Evolutionary conservation across 1,284 basidiomycete species (phyloP), one percentile per base, ranked within the genome.

Genomic region (Cutaneotrichosporon cavernicola): DNA sequence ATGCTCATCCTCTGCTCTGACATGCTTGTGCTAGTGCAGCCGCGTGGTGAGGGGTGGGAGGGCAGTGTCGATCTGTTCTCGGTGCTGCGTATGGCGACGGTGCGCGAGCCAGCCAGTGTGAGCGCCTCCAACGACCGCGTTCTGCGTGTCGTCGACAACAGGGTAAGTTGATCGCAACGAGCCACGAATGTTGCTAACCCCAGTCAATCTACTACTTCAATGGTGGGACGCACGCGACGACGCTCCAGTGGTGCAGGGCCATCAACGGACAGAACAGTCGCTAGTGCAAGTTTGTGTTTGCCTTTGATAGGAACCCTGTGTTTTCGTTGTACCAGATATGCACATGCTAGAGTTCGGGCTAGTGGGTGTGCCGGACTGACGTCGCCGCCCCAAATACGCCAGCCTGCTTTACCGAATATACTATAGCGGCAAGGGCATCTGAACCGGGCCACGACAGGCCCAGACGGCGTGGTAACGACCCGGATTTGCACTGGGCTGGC

Each of bases 181-280:
- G 22, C 11, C 13, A 47, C 31, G 26, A 68, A 36, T 9, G 9
- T 13, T 8, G 47, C 58, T 59, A 16, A 30, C 7, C 50, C 52
- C 63, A 79, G 81, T 92, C 92, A 8, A 92, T 97, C 69, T 83
- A 96, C 62, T 97, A 97, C 80, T 92, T 97, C 73, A 90, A 91
- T 74, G 90, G 90, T 55, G 87, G 89, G 32, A 88, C 89, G 11
- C 86, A 89, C 32, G 89, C 88, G 60, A 89, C 91, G 67, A 90
- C 91, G 34, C 78, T 93, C 72, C 91, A 89, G 70, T 96, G 92
- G 92, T 92, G 89, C 82, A 65, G 77, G 58, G 77, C 76, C 0
- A 80, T 81, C 73, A 81, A 81, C 65, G 63, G 64, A 34, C 69
- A 70, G 60, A 70, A 68, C 60, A 61, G 69, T 18, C 65, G 65